Evolutionary conservation across 148 eudicot genomes (phyloP), one percentile per base, ranked within the genome.

Genomic region (Linanthus parryae): DNA sequence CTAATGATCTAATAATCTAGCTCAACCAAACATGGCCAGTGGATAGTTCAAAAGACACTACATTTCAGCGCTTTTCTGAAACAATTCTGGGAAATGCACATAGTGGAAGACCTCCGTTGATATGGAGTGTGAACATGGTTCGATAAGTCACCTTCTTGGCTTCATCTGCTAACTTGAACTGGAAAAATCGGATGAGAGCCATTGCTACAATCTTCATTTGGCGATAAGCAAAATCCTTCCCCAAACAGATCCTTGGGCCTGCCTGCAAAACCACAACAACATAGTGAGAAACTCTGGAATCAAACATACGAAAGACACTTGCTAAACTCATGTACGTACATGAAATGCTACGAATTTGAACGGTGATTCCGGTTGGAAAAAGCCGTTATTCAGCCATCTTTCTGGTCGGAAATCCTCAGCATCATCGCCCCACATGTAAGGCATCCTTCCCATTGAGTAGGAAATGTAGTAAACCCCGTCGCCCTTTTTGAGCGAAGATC

Each of bases 141-240:
- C 72, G 69, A 16, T 81, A 88, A 27, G 79, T 81, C 52, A 83
- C 85, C 12, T 7, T 54, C 31, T 67, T 55, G 1, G 36, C 44
- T 15, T 73, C 83, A 51, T 78, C 77, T 0, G 67, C 73, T 44
- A 87, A 49, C 38, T 63, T 73, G 69, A 80, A 87, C 46, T 66
- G 57, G 57, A 87, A 83, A 54, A 61, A 73, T 27, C 46, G 48
- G 27, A 83, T 58, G 20, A 83, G 78, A 16, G 83, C 70, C 0
- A 71, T 59, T 21, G 85, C 66, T 27, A 81, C 61, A 16, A 81
- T 88, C 82, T 84, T 88, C 89, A 88, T 88, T 7, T 88, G 96
- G 18, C 84, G 79, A 54, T 84, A 84, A 28, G 94, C 94, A n/a
- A 88, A 84, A 31, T 88, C 94, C 61, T 65, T 84, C 20, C 94